A percentile compares a stretch with the other conserved stretches of the same genome.
phyloP scores from a whole-genome alignment of 441 rosid species.

The Syzygium malaccense region DNA sequence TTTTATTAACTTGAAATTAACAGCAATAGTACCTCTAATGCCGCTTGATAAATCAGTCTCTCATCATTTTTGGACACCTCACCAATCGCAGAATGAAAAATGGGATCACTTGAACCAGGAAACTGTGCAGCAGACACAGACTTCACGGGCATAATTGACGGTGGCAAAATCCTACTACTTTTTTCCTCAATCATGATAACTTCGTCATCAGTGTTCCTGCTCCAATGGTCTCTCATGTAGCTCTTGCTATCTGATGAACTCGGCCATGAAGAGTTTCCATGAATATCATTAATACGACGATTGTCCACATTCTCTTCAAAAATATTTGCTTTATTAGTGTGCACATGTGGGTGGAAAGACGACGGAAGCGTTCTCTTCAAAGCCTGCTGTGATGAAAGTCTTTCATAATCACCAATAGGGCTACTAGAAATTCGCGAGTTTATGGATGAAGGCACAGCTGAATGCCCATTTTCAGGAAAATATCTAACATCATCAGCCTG shows the following conservation, averaged over 20 bases:
- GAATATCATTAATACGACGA: constrained; percentile 23
- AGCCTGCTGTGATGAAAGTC: constrained; percentile 58
- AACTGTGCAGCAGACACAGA: constrained; percentile 27
- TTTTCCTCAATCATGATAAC: constrained; percentile 38
- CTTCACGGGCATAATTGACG: constrained; percentile 49
- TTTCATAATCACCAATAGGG: constrained; percentile 42
- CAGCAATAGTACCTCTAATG: constrained; percentile 54
- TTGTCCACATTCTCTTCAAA: constrained; percentile 19
- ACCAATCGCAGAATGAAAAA: constrained; percentile 30
- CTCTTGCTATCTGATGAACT: constrained; percentile 35
- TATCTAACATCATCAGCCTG: constrained; percentile 24
- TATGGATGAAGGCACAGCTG: constrained; percentile 23
- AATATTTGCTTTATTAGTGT: constrained; percentile 13
- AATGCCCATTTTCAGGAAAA: constrained; percentile 27
- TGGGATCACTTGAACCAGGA: constrained; percentile 41
- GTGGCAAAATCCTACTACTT: constrained; percentile 63
- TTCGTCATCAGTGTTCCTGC: constrained; percentile 33
- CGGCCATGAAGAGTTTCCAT: constrained; percentile 34
- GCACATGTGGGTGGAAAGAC: constrained; percentile 26
- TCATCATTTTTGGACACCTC: constrained; percentile 56
- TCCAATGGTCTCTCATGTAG: constrained; percentile 27
- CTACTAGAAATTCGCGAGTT: constrained; percentile 48
- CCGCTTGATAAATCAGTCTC: constrained; percentile 86
- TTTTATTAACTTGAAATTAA: not conserved
- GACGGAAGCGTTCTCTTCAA: constrained; percentile 62